Evolutionary conservation across 768 basidiomycete genomes (phyloP), one percentile per base, ranked within the genome.

Genomic region (Termitomyces titanicus): DNA sequence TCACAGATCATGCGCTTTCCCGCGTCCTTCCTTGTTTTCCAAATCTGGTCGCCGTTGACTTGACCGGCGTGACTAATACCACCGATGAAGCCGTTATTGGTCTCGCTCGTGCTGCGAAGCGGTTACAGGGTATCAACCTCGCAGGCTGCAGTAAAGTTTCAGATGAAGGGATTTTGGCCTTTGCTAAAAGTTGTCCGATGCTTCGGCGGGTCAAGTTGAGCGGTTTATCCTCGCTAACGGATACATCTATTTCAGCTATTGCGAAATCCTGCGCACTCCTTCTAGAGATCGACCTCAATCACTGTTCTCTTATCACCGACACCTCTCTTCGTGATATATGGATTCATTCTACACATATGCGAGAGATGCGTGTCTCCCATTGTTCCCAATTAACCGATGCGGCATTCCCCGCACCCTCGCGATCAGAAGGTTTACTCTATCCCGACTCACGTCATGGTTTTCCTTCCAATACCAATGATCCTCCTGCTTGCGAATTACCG

Each of bases 261-360:
- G 89, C 89, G 33, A 80, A 80, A 57, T 79, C 78, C 5, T 96
- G 94, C 66, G 89, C 92, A 1, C 79, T 94, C 48, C 81, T 99
- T 24, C 82, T 99, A 54, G 97, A 99, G 70, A 85, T 98, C 61
- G 97, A 99, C 72, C 85, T 99, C 64, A 88, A 92, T 64, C 80
- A 85, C 58, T 94, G 94, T 74, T 79, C 81, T 56, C 76, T 76
- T 52, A 80, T 98, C 65, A 88, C 92, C 17, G 87, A 97, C 65
- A 67, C 77, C 13, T 79, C 90, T 29, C 76, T 94, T 54, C 86
- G 92, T 51, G 86, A 92, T 59, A 80, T 98, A 31, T 95, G 95
- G 91, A 74, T 80, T 11, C 72, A 89, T 63, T 88, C 87, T 1
- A 74, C 75, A 25, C 83, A 93, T 64, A 89, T 99, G 79, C 88